A percentile compares a stretch with the other conserved stretches of the same genome.
These are phyloP conservation scores for Phaffomyces opuntiae DNA, from an alignment of 805 yeast genomes.

Conservation along the genomic window DNA sequence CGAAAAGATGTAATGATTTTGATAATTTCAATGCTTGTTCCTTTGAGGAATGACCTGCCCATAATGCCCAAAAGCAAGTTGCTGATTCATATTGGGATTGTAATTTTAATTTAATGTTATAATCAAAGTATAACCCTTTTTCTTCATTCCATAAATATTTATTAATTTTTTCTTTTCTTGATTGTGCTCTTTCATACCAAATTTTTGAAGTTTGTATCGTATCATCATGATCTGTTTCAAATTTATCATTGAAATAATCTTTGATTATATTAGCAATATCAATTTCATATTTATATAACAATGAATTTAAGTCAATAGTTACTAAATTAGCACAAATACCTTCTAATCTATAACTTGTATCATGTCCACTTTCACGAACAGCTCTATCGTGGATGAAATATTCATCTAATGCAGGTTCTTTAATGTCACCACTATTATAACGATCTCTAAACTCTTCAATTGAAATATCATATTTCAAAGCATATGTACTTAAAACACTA, in stretches of 20 bases:
- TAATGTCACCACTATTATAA: conserved; percentile 60
- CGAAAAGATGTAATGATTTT: conserved; percentile 59
- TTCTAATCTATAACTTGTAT: conserved; percentile 84
- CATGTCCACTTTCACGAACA: conserved; percentile 95
- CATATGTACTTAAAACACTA: conserved; percentile 60
- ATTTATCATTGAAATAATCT: conserved; percentile 44
- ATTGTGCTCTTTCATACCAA: conserved; percentile 59
- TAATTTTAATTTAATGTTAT: conserved; percentile 50
- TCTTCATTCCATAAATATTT: conserved; percentile 80
- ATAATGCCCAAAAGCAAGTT: conserved; percentile 87
- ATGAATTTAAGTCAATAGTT: conserved; percentile 80
- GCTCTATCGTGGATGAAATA: conserved; percentile 90
- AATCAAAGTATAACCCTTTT: conserved; percentile 76
- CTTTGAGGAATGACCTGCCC: conserved; percentile 65
- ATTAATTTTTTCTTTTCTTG: conserved; percentile 49
- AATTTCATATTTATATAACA: conserved; percentile 81
- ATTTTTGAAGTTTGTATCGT: conserved; percentile 35
- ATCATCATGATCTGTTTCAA: conserved; percentile 31
- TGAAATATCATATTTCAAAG: conserved; percentile 49
- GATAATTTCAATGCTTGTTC: conserved; percentile 67
- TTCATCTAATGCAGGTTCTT: conserved; percentile 79
- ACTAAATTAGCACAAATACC: conserved; percentile 86
- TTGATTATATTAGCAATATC: conserved; percentile 70
- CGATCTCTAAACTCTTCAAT: conserved; percentile 57
- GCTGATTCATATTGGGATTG: conserved; percentile 75